Evolutionary conservation across 306 rosid genomes (phyloP).

Genomic region (Cicer arietinum): DNA sequence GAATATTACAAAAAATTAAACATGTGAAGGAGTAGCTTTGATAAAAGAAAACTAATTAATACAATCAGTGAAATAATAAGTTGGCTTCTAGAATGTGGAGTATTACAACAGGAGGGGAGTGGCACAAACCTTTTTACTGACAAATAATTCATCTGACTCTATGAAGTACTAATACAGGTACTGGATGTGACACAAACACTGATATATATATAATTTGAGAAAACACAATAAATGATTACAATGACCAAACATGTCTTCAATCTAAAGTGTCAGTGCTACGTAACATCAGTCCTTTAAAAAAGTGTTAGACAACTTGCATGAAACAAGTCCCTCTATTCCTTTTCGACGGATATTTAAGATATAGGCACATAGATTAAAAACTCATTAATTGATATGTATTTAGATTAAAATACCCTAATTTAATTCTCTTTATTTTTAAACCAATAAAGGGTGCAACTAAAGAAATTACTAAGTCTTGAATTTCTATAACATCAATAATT

Average conservation of each 20-base stretch:
- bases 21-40: neutral
- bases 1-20: slow-evolving; percentile 2
- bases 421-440: neutral
- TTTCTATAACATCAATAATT: neutral
- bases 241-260: neutral
- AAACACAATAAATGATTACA: neutral
- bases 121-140: neutral
- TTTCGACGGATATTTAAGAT: neutral
- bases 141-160: slow-evolving; percentile 3
- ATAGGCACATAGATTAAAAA: no score
- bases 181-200: neutral
- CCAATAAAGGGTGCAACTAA: neutral
- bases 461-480: no score
- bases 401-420: neutral
- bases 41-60: neutral
- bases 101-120: slow-evolving; percentile 13
- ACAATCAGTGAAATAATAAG: neutral
- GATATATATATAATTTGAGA: neutral
- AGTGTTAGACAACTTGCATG: neutral
- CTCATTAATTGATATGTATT: no score
- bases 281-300: slow-evolving; percentile 1
- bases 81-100: slow-evolving; percentile 23
- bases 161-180: neutral
- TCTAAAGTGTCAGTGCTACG: neutral
- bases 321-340: neutral